Evolutionary conservation across 805 yeast species (phyloP).

Genomic region (Cyberlindnera galapagoensis): DNA sequence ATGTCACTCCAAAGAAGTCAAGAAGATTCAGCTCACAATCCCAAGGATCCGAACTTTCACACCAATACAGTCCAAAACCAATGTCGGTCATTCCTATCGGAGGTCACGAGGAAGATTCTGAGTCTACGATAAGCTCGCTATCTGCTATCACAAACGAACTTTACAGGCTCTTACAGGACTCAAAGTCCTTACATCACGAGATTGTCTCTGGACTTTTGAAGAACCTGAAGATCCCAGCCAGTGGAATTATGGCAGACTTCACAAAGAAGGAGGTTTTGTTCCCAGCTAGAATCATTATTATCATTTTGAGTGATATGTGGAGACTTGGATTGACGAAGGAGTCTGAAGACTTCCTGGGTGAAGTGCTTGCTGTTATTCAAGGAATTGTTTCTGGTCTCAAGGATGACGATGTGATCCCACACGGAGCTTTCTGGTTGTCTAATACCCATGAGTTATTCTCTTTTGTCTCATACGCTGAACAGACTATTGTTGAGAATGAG

Average conservation of each 20-base stretch:
- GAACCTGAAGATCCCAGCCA: constrained; percentile 79
- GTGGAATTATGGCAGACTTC: constrained; percentile 76
- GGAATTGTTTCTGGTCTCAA: constrained; percentile 69
- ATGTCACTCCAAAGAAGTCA: constrained; percentile 24
- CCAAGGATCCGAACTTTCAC: constrained; percentile 36
- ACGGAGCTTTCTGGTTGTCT: constrained; percentile 96
- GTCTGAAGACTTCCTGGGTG: constrained; percentile 85
- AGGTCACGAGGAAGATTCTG: constrained; percentile 41
- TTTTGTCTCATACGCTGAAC: constrained; percentile 89
- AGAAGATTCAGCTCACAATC: constrained; percentile 33
- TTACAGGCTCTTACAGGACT: constrained; percentile 62
- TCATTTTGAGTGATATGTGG: constrained; percentile 96
- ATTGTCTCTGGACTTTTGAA: constrained; percentile 80
- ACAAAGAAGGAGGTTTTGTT: constrained; percentile 87
- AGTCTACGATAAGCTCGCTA: constrained; percentile 36
- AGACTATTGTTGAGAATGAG: constrained; percentile 82
- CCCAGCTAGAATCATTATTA: constrained; percentile 93
- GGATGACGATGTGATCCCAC: constrained; percentile 81
- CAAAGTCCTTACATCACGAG: constrained; percentile 70
- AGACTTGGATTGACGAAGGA: constrained; percentile 89
- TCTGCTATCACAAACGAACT: constrained; percentile 73
- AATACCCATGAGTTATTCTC: constrained; percentile 94
- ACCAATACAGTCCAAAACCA: constrained; percentile 36
- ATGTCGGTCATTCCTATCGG: constrained; percentile 58
- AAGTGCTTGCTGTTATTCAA: constrained; percentile 82